phyloP scores from a whole-genome alignment of 139 green algal species.

The Chlamydomonas incerta region DNA sequence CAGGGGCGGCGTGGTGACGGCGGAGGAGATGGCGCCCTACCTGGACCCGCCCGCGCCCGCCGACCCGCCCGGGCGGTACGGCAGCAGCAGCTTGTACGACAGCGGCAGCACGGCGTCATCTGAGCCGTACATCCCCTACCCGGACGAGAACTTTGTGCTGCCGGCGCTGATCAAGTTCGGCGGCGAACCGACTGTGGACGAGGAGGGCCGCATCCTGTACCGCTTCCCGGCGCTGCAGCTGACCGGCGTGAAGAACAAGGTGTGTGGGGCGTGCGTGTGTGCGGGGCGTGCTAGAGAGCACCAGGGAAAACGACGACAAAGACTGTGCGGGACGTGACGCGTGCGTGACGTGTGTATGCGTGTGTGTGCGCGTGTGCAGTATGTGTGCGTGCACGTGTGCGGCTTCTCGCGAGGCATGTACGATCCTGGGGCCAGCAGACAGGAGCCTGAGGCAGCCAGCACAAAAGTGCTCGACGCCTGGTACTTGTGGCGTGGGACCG shows the following conservation, averaged over 20 bases:
- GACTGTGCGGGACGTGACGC: too few species aligned
- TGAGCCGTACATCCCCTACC: constrained; percentile 4
- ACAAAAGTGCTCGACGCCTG: too few species aligned
- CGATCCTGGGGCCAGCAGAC: too few species aligned
- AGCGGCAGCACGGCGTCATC: not conserved
- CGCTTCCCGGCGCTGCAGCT: constrained; percentile 86
- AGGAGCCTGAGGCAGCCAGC: too few species aligned
- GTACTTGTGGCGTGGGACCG: too few species aligned
- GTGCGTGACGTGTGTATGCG: too few species aligned
- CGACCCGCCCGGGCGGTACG: not conserved
- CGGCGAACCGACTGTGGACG: constrained; percentile 87
- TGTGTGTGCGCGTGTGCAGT: too few species aligned
- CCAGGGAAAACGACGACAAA: too few species aligned
- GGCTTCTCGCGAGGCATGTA: too few species aligned
- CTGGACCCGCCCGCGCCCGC: constrained; percentile 73
- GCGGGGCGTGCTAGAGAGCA: not conserved
- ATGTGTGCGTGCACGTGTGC: too few species aligned
- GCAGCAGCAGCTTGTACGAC: not conserved
- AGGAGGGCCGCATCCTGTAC: constrained; percentile 91
- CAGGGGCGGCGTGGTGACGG: constrained; percentile 89
- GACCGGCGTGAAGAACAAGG: constrained; percentile 6
- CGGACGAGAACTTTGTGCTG: constrained; percentile 85
- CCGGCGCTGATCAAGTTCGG: constrained; percentile 90
- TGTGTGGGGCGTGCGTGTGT: not conserved
- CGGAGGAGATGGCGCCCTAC: constrained; percentile 95